Evolutionary conservation across 2,329 filamentous ascomycete species (phyloP).

Genomic region (Fusarium sp.): DNA sequence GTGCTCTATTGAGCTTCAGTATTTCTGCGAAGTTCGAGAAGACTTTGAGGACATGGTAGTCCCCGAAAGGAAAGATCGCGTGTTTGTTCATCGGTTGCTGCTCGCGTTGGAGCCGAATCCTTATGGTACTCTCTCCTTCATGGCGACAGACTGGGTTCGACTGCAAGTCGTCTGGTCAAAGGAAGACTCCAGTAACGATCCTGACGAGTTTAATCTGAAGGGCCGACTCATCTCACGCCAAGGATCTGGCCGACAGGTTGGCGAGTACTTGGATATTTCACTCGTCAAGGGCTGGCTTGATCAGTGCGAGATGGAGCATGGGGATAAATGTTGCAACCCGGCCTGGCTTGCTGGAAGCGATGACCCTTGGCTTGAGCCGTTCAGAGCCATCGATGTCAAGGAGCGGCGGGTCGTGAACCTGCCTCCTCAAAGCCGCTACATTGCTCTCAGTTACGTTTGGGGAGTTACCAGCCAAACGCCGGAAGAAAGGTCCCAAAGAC

Average conservation of each 20-base stretch:
- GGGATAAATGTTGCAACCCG: neutral
- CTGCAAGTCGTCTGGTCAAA: slow-evolving; percentile 12
- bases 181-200: neutral
- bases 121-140: neutral
- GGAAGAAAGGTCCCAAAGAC: neutral
- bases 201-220: neutral
- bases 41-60: neutral
- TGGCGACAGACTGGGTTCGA: neutral
- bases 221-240: neutral
- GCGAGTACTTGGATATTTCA: neutral
- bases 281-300: slow-evolving; percentile 5
- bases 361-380: neutral
- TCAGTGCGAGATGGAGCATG: slow-evolving; percentile 19
- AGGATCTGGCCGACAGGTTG: slow-evolving; percentile 5
- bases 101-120: slow-evolving; percentile 9
- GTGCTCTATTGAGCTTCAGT: neutral
- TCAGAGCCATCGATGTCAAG: slow-evolving; percentile 14
- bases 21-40: neutral
- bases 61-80: neutral
- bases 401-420: slow-evolving; percentile 6
- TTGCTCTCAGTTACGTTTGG: slow-evolving; percentile 32
- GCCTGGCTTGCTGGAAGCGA: slow-evolving; percentile 10
- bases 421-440: slow-evolving; percentile 6
- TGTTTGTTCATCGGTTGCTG: neutral
- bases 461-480: neutral